These are phyloP conservation scores for Immersiella caudata DNA, from an alignment of 495 filamentous ascomycete genomes.

Conservation along the genomic window DNA sequence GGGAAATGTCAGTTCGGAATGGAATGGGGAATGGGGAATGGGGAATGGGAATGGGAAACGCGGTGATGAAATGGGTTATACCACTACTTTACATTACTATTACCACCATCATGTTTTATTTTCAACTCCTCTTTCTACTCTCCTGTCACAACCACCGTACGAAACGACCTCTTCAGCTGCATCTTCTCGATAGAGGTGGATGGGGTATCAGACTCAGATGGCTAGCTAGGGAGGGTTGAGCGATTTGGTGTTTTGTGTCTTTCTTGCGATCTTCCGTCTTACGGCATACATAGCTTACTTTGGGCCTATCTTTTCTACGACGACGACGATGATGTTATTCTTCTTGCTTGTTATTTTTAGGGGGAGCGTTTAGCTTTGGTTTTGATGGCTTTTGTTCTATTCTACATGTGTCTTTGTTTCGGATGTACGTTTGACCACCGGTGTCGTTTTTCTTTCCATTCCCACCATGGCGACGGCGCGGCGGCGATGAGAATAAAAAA, in stretches of 20 bases:
- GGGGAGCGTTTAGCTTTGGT: neutral
- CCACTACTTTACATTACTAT: neutral
- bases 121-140: neutral
- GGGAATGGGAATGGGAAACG: neutral
- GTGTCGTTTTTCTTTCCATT: neutral
- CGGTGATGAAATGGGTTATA: neutral
- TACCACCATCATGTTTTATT: slow-evolving; percentile 3
- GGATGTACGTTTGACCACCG: neutral
- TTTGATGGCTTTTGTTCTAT: neutral
- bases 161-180: too few relatives aligned
- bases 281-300: slow-evolving; percentile 52
- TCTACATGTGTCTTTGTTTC: neutral
- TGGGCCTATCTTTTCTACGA: slow-evolving; percentile 19
- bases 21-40: neutral
- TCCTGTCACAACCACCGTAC: neutral
- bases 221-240: neutral
- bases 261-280: slow-evolving; percentile 35
- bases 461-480: neutral
- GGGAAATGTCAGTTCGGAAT: too few relatives aligned
- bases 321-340: neutral
- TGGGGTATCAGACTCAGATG: neutral
- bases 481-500: neutral
- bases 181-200: slow-evolving; percentile 8
- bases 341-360: neutral
- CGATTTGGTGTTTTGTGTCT: slow-evolving; percentile 21